Evolutionary conservation across 768 basidiomycete genomes (phyloP).

Genomic region (Pseudohyphozyma bogoriensis): DNA sequence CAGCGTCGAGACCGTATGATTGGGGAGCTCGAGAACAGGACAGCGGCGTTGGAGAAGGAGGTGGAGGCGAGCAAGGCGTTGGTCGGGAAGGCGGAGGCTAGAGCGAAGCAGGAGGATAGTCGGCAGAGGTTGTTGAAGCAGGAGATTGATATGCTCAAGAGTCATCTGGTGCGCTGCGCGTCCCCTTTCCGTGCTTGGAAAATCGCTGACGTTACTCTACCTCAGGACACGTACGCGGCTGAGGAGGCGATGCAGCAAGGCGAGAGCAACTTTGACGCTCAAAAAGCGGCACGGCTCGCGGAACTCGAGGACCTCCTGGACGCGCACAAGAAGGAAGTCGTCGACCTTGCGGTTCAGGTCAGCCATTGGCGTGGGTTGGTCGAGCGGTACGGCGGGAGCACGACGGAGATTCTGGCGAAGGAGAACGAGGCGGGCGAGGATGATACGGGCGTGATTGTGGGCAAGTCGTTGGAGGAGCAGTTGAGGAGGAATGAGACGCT

Average conservation of each 20-base stretch:
- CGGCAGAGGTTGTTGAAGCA: slow-evolving; percentile 16
- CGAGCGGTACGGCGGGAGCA: slow-evolving; percentile 27
- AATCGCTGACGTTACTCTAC: background rate
- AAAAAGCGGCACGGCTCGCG: slow-evolving; percentile 22
- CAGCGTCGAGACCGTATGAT: slow-evolving; percentile 27
- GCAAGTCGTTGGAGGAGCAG: slow-evolving; percentile 13
- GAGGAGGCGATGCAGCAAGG: slow-evolving; percentile 25
- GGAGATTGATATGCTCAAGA: slow-evolving; percentile 27
- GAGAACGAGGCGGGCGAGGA: slow-evolving; percentile 1
- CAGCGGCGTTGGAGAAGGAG: background rate
- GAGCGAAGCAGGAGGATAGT: slow-evolving; percentile 10
- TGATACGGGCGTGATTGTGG: background rate
- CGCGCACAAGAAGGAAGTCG: slow-evolving; percentile 20
- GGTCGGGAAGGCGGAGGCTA: slow-evolving; percentile 13
- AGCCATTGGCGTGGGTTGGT: slow-evolving; percentile 20
- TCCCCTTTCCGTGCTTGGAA: background rate
- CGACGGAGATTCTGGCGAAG: slow-evolving; percentile 21
- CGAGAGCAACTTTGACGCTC: slow-evolving; percentile 14
- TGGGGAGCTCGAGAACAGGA: slow-evolving; percentile 23
- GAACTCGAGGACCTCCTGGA: slow-evolving; percentile 26
- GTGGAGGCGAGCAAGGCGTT: slow-evolving; percentile 6
- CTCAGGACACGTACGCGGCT: slow-evolving; percentile 24
- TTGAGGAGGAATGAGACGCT: slow-evolving; percentile 21
- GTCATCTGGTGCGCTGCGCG: slow-evolving; percentile 26
- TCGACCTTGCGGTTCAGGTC: slow-evolving; percentile 9